Evolutionary conservation across 495 filamentous ascomycete species (phyloP).

Genomic region (Halenospora varia): DNA sequence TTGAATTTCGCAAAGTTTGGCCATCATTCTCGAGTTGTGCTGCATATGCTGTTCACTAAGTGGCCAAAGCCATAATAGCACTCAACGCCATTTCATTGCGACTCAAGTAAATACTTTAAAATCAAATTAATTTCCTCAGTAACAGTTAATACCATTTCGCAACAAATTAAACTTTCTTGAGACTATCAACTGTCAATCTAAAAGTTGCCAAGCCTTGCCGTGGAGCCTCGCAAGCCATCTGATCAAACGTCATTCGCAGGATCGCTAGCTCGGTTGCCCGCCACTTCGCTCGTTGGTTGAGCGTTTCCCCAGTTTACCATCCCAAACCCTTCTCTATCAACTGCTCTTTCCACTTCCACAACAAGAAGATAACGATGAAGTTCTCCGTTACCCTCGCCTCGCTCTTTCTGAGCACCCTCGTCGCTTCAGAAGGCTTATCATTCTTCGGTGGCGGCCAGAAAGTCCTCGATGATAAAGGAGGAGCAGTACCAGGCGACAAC

Average conservation of each 20-base stretch:
- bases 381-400: conserved; percentile 18
- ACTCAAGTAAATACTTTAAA: no score
- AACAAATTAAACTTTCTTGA: no score
- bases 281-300: not conserved
- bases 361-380: conserved; percentile 19
- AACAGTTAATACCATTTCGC: no score
- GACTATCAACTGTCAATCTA: no score
- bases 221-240: no score
- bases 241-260: no score
- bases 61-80: no score
- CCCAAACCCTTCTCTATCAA: not conserved
- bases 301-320: not conserved
- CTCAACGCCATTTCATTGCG: no score
- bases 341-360: not conserved
- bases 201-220: not conserved
- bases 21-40: no score
- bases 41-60: no score
- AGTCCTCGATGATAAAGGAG: conserved; percentile 28
- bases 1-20: no score
- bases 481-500: conserved; percentile 67
- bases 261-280: not conserved
- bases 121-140: no score
- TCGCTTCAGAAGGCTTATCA: conserved; percentile 21
- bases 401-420: conserved; percentile 22
- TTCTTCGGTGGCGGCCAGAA: conserved; percentile 19